Conservation (phyloP, 2,329 filamentous ascomycete species). For the Elsinoe batatas region DNA sequence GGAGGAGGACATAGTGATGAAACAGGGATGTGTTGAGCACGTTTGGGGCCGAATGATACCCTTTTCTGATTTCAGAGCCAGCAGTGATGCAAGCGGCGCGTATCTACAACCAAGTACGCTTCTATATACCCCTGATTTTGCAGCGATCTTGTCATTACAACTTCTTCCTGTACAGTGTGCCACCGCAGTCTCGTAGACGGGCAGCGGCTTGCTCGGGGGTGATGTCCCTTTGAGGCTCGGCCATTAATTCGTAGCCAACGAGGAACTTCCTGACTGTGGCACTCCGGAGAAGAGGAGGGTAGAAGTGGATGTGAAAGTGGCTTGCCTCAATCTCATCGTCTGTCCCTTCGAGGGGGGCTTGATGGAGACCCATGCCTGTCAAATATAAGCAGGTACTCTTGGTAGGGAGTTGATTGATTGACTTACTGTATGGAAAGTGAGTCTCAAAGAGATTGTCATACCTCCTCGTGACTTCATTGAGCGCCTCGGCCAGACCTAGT, state of each 20-base stretch:
- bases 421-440: conserved; percentile 82
- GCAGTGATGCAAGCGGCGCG: not conserved
- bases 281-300: conserved; percentile 82
- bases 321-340: conserved; percentile 76
- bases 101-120: not conserved
- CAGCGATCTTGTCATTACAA: conserved; percentile 22
- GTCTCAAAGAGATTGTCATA: conserved; percentile 98
- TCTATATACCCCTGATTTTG: not conserved
- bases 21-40: not conserved
- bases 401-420: not conserved
- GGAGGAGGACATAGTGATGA: not conserved
- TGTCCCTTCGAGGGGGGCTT: conserved; percentile 76
- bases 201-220: conserved; percentile 90
- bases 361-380: conserved; percentile 80
- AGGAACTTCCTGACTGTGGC: conserved; percentile 93
- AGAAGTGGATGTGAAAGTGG: conserved; percentile 96
- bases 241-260: conserved; percentile 93
- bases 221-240: conserved; percentile 95
- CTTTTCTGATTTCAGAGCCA: not conserved
- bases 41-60: not conserved
- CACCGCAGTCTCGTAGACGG: conserved; percentile 63
- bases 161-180: conserved; percentile 71
- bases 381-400: not conserved
- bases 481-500: conserved; percentile 64
- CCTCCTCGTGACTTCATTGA: conserved; percentile 77